These are phyloP conservation scores for Anthostomella pinea DNA, from an alignment of 2,329 filamentous ascomycete genomes.

Conservation along the genomic window DNA sequence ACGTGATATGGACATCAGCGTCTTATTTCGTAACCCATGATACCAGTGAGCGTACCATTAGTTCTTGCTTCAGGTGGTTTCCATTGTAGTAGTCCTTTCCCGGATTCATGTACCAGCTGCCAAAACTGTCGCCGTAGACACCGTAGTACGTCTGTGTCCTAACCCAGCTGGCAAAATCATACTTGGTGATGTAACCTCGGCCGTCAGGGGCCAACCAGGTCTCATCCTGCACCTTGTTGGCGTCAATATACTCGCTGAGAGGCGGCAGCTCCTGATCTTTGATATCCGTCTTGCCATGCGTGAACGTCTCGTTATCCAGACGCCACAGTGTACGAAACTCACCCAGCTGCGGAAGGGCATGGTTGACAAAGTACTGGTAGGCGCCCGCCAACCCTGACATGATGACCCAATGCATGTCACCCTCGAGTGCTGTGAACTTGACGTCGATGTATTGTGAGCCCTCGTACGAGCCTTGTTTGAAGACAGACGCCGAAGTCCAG, in stretches of 20 bases:
- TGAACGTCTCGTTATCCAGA: conserved; percentile 47
- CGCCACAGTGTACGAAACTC: conserved; percentile 50
- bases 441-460: conserved; percentile 46
- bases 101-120: conserved; percentile 50
- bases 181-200: conserved; percentile 49
- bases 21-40: background rate
- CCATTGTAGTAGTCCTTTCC: conserved; percentile 53
- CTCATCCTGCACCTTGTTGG: conserved; percentile 52
- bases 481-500: conserved; percentile 45
- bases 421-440: conserved; percentile 43
- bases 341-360: conserved; percentile 43
- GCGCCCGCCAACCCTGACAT: conserved; percentile 46
- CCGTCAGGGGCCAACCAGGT: conserved; percentile 49
- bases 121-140: conserved; percentile 47
- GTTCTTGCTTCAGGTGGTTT: conserved; percentile 50
- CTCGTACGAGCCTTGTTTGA: conserved; percentile 29
- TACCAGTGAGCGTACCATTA: conserved; percentile 35
- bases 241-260: conserved; percentile 39
- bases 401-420: conserved; percentile 52
- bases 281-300: conserved; percentile 42
- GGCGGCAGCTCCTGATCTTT: conserved; percentile 45
- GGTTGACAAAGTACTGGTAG: conserved; percentile 55
- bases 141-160: conserved; percentile 45
- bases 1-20: background rate
- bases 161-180: conserved; percentile 36